Evolutionary conservation across 2,329 filamentous ascomycete genomes (phyloP), one percentile per base, ranked within the genome.

Genomic region (Lecanicillium sp.): DNA sequence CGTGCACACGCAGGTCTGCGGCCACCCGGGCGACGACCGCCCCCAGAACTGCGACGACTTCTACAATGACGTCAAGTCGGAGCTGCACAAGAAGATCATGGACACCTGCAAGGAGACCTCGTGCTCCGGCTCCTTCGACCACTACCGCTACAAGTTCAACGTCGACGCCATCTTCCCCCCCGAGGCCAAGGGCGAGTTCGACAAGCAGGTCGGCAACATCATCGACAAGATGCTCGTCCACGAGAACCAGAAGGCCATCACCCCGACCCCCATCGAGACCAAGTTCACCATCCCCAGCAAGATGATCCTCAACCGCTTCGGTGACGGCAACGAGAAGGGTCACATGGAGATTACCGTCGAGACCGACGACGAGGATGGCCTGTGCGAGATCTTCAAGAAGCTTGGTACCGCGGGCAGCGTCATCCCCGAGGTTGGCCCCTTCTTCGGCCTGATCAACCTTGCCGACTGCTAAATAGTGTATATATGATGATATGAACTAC

Each of bases 301-400:
- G 42, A 50, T 50, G 48, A 47, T 50, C 21, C 42, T 50, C 17
- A 50, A 50, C 48, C 48, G 48, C 14, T 50, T 50, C 30, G 48
- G 48, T n/a, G 48, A 50, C 20, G 48, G 48, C 43, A 50, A 50
- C 24, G 42, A 50, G 17, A 50, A 50, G 48, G 48, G 48, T 8
- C 48, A 50, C 24, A 26, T 50, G 23, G 38, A 42, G 20, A 46
- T 50, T 11, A 50, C 48, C 7, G 48, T 47, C 37, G 35, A 27
- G 8, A 19, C 42, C 11, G 37, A 50, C 17, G 43, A 46, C 7
- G 48, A 50, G 38, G 48, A 50, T 23, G 48, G 48, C 8, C 43
- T 50, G 12, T 50, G 48, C 20, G 43, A 50, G 32, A n/a, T 50
- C 6, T 50, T 50, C 12, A 20, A 50, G 30, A 50, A 50, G 24